These are phyloP conservation scores for Carex myosuroides DNA, from an alignment of 176 grass and related monocot genomes.

Conservation along the genomic window DNA sequence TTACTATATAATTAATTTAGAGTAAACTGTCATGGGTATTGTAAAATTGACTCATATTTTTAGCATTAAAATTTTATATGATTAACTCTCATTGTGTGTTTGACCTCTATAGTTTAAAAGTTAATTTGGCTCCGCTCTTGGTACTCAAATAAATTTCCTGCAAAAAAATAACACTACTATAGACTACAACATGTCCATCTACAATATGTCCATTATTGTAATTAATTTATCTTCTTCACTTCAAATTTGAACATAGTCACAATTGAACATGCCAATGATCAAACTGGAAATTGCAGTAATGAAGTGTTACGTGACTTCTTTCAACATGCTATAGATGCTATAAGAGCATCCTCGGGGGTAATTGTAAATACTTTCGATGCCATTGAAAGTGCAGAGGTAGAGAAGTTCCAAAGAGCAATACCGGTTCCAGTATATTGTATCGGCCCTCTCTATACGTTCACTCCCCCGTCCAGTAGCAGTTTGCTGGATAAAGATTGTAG, in stretches of 20 bases:
- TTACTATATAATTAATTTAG: too few species aligned
- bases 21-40: too few species aligned
- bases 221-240: neutral
- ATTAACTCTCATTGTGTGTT: too few species aligned
- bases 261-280: neutral
- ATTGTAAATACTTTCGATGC: slow-evolving; percentile 21
- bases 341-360: slow-evolving; percentile 13
- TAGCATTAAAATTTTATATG: too few species aligned
- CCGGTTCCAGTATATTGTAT: too few species aligned
- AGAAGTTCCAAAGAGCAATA: neutral
- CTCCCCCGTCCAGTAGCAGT: too few species aligned
- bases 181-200: neutral
- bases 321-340: neutral
- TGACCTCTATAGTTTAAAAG: too few species aligned
- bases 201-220: neutral
- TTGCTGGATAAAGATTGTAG: too few species aligned
- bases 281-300: neutral
- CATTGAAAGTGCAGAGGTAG: neutral
- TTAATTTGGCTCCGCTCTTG: too few species aligned
- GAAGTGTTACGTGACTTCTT: neutral
- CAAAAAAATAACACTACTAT: neutral
- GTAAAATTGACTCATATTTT: too few species aligned
- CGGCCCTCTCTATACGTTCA: too few species aligned
- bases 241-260: neutral
- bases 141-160: neutral